Evolutionary conservation across 768 basidiomycete species (phyloP), one percentile per base, ranked within the genome.

Genomic region (Termitomyces heimii): DNA sequence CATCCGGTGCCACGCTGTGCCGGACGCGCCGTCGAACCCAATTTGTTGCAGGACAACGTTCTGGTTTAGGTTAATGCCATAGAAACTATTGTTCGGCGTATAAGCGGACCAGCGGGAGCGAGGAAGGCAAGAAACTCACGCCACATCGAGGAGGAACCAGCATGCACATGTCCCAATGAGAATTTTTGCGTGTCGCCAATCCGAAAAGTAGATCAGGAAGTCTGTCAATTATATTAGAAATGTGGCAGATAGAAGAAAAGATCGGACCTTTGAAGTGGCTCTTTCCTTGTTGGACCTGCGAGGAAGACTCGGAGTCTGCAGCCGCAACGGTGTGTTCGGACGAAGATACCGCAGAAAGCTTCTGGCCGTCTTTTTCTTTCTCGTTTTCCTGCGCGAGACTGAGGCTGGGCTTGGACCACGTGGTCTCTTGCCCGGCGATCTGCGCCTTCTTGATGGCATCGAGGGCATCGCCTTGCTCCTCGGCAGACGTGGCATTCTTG

Each of bases 101-200:
- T 20, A 18, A 13, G 39, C 7, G 1, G n/a, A 18, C 39, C 0
- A 6, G n/a, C 39, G 9, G 14, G 39, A 40, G 14, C 39, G n/a
- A 59, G 18, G 20, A 3, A 4, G 16, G 16, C 22, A 34, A 10
- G 53, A 16, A 12, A 53, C 74, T 56, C 63, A 86, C 80, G 88
- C 84, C 32, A 90, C 78, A 62, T 90, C 89, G 34, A 90, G 76
- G 24, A 91, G 65, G 73, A 92, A 89, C 90, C 90, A 92, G 60
- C 82, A 85, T 43, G 67, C 31, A 55, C 78, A 80, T 0, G 89
- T 91, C 12, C 84, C 89, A 45, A 92, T 73, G 13, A 92, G 73
- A 22, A 84, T 67, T 64, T 85, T 87, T 3, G 76, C 72, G 55
- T 92, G 86, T 6, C 81, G 73, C 87, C 86, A 89, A 66, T 89